These are phyloP conservation scores for Castanospermum australe DNA, from an alignment of 306 rosid genomes.

Conservation along the genomic window DNA sequence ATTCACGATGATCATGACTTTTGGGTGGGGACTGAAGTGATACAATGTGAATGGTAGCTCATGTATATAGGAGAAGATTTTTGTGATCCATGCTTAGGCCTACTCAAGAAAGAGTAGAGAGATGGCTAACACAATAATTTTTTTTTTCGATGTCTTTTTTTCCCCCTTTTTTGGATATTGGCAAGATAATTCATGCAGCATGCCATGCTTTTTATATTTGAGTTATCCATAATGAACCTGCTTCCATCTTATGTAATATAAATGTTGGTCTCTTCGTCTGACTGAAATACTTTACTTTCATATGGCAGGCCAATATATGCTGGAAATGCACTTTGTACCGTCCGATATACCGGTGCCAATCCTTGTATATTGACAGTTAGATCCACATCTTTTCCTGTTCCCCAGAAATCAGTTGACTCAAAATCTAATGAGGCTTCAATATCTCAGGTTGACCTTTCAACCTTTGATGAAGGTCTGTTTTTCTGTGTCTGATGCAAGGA, in stretches of 20 bases:
- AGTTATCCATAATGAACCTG: constrained; percentile 1
- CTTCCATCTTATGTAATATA: constrained; percentile 10
- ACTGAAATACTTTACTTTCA: constrained; percentile 28
- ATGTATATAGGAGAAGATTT: neutral
- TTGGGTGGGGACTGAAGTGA: constrained; percentile 2
- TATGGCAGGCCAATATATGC: constrained; percentile 92
- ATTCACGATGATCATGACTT: neutral
- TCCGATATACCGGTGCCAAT: constrained; percentile 68
- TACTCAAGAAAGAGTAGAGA: neutral
- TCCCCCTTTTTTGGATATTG: neutral
- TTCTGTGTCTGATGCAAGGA: constrained; percentile 28
- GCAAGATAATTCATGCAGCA: neutral
- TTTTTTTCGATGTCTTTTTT: neutral
- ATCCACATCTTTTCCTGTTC: constrained; percentile 77
- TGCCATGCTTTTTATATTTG: neutral
- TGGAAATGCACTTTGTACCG: constrained; percentile 89
- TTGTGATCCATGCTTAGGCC: neutral
- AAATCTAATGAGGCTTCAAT: constrained; percentile 62
- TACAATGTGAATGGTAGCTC: neutral
- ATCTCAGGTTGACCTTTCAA: constrained; percentile 92
- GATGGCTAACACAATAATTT: neutral
- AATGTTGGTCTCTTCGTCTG: constrained; percentile 2
- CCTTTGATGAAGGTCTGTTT: constrained; percentile 76
- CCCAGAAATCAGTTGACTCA: constrained; percentile 43
- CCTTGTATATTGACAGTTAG: constrained; percentile 88